Base-by-base conservation (phyloP, 768 basidiomycete species). In the Porpolomopsis calyptriformis region DNA sequence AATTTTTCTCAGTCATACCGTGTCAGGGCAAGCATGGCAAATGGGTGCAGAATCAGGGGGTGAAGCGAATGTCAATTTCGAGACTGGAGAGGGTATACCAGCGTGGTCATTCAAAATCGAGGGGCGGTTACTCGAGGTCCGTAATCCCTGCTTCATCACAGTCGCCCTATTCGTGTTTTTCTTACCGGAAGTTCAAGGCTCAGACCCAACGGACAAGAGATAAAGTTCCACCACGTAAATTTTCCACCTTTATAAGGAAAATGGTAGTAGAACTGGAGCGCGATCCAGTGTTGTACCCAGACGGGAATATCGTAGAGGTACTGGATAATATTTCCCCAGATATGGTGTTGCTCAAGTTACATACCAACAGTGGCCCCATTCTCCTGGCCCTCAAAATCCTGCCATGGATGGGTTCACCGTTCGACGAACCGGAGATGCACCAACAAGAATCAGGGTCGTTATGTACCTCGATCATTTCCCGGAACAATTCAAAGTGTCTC, bases 261-360 rank as follows among this genome's bases (percentile, higher is more conserved):
- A 79, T 93, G 74, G 69, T 89, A 4, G 72, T 96, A 11, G 93
- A 97, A 54, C 66, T 94, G 26, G 92, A 94, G 54, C 76, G 88
- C 14, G 90, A 94, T 60, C 76, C 86, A 3, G 67, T 74, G 4
- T 60, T 86, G 37, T 92, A 86, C 57, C 76, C 85, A 1, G 89
- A 94, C 41, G 78, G 82, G 18, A 94, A 93, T 55, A 80, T 92
- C 12, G 79, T 94, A 27, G 92, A 96, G 77, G 93, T 91, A 51
- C 45, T 12, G 25, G 3, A 9, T 29, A 12, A 23, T 18, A 40
- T 55, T 18, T 37, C 20, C 2, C 10, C 22, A 25, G 37, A 29
- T 10, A n/a, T 4, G 25, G 22, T 31, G 4, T 46, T 26, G 33
- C 34, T 45, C 23, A 24, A 4, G 33, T 22, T 42, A 29, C 3